Evolutionary conservation across 2,329 filamentous ascomycete genomes (phyloP).

Genomic region (Neofusicoccum umdonicola): DNA sequence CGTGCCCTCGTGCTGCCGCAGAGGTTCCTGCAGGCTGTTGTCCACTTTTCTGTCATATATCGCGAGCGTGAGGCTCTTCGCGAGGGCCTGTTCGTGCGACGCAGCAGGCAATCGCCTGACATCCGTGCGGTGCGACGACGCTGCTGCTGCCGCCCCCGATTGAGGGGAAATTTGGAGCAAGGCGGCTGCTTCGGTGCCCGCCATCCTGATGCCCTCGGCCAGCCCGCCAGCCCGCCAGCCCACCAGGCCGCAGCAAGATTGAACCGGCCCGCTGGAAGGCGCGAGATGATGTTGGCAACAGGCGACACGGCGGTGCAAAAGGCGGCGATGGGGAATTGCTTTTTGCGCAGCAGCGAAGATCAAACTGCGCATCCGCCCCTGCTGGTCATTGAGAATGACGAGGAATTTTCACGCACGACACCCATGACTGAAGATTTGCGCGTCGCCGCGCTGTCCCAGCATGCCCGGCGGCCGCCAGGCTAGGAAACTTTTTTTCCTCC

Average conservation of each 20-base stretch:
- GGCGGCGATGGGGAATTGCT: not conserved
- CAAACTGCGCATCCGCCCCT: constrained; percentile 16
- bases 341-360: not conserved
- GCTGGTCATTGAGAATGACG: not conserved
- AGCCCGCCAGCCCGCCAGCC: not conserved
- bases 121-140: constrained; percentile 15
- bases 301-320: not conserved
- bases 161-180: constrained; percentile 10
- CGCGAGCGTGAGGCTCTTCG: constrained; percentile 9
- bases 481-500: not conserved
- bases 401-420: not conserved
- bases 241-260: constrained; percentile 4
- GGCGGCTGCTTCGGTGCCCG: not conserved
- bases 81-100: constrained; percentile 14
- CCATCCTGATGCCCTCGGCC: not conserved
- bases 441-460: not conserved
- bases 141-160: not conserved
- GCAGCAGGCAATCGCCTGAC: constrained; percentile 17
- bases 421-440: too few species aligned
- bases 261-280: constrained; percentile 8
- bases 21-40: constrained; percentile 10
- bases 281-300: constrained; percentile 9
- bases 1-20: not conserved
- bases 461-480: not conserved
- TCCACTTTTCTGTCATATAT: constrained; percentile 10